A percentile compares a stretch with the other conserved stretches of the same genome.
Evolutionary conservation across 2,329 filamentous ascomycete species (phyloP).

Genomic region (Arthroderma sp.): DNA sequence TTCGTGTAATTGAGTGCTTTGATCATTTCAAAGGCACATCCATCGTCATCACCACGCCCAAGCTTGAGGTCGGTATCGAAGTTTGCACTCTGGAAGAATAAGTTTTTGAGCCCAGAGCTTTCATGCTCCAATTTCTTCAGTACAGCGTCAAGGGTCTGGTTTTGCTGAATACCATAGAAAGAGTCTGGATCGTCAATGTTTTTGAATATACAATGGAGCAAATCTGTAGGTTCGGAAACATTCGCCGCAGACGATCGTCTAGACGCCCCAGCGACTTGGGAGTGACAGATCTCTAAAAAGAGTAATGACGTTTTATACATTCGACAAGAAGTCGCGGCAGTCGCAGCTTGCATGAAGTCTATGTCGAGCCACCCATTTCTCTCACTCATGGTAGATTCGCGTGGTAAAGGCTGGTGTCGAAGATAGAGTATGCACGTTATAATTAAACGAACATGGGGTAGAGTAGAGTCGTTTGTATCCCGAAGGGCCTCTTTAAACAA

Average conservation of each 20-base stretch:
- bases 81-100: conserved; percentile 81
- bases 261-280: conserved; percentile 45
- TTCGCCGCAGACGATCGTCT: conserved; percentile 54
- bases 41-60: conserved; percentile 42
- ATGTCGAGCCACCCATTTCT: conserved; percentile 76
- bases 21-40: conserved; percentile 58
- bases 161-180: conserved; percentile 81
- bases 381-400: conserved; percentile 67
- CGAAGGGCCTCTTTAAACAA: conserved; percentile 54
- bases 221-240: conserved; percentile 47
- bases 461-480: conserved; percentile 30
- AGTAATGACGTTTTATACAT: conserved; percentile 81
- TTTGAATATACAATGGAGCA: conserved; percentile 73
- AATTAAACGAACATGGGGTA: conserved; percentile 57
- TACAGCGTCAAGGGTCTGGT: conserved; percentile 62
- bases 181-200: conserved; percentile 92
- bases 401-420: conserved; percentile 62
- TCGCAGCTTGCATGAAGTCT: conserved; percentile 57
- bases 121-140: conserved; percentile 80
- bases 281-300: conserved; percentile 61
- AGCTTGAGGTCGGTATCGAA: conserved; percentile 72
- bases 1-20: conserved; percentile 69
- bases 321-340: conserved; percentile 61
- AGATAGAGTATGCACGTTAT: conserved; percentile 76
- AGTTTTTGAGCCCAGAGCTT: conserved; percentile 69